Base-by-base conservation (phyloP, 2,329 filamentous ascomycete species). In the Colletotrichum sansevieriae region DNA sequence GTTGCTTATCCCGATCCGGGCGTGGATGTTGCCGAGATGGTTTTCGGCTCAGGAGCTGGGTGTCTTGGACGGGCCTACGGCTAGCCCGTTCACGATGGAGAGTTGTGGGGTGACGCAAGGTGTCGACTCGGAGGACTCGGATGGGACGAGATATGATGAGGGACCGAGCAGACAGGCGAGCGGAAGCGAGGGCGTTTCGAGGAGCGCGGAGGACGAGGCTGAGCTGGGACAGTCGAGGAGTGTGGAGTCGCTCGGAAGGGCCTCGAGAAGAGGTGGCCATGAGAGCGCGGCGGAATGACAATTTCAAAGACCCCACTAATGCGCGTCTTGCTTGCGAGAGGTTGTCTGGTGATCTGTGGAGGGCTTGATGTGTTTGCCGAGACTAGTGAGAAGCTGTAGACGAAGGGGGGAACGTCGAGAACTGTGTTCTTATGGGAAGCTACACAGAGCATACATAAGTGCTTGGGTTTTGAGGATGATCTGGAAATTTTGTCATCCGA, bases 1-100 rank as follows among this genome's bases (percentile, higher is more conserved):
- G 55, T 78, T 88, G 15, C 82, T 94, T 5, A 90, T 94, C 25
- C 92, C 92, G 0, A 79, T 90, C 2, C 85, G 92, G 9, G 87
- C 90, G 2, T 81, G 88, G 68, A 70, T 93, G 6, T 81, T 94
- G 72, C 91, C 91, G 1, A 80, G 80, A 39, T 83, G 87, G 76
- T 90, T 94, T 72, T 83, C 82, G 0, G 75, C 79, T 0, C 84
- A 87, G 52, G 92, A 94, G 77, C 80, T 94, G 25, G 80, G 79
- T 0, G 76, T 85, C 8, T 80, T 95, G 22, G 92, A 95, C 75
- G 90, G 82, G n/a, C 90, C 92, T 0, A 94, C 92, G 0, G 92
- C 92, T 1, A 92, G 90, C 64, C 84, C 87, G 9, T 93, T 93
- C 68, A 93, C 88, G 0, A 93, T 94, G 90, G 90, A 93, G 78